Base-by-base conservation (phyloP, 257 asterid species). In the Verbascum thapsus region DNA sequence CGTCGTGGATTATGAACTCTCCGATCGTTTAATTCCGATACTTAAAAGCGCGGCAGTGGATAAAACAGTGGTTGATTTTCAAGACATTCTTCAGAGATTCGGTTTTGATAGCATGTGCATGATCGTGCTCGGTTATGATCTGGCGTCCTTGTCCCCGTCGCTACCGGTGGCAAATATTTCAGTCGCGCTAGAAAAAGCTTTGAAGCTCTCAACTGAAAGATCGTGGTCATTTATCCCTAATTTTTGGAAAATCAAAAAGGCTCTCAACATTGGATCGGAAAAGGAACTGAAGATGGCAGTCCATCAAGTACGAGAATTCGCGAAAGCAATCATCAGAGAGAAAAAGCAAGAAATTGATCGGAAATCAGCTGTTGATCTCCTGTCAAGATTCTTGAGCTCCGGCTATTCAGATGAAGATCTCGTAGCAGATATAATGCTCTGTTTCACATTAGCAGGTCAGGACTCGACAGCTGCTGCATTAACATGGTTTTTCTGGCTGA, bases 401-500 rank as follows among this genome's bases (percentile, higher is more conserved):
- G 83, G 87, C 12, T 72, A 70, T n/a, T 58, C 76, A 0, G 82
- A 78, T 4, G 81, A 78, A 30, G 72, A 68, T 22, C 71, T 73
- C 58, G 70, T 78, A 5, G 57, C 61, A 0, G 88, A 81, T 56
- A 73, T 78, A 38, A 71, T 78, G 8, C 73, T 78, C 17, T 73
- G 88, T 34, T 81, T 81, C 67, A 60, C 73, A 4, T 7, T 81
- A 34, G 88, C 88, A 0, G 88, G 88, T 0, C 52, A 66, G 1
- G 88, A 81, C 74, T 51, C 88, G 1, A 78, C 84, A 0, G 78
- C 80, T 0, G 77, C 85, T 2, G 82, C 80, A 0, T 4, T 80
- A 11, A 80, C 79, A 17, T 80, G 85, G 84, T 78, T 81, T 7
- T 81, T 81, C 61, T 78, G 78, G 77, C 56, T 81, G 53, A 62